Evolutionary conservation across 2,329 filamentous ascomycete genomes (phyloP), one percentile per base, ranked within the genome.

Genomic region (Alternaria triticina): DNA sequence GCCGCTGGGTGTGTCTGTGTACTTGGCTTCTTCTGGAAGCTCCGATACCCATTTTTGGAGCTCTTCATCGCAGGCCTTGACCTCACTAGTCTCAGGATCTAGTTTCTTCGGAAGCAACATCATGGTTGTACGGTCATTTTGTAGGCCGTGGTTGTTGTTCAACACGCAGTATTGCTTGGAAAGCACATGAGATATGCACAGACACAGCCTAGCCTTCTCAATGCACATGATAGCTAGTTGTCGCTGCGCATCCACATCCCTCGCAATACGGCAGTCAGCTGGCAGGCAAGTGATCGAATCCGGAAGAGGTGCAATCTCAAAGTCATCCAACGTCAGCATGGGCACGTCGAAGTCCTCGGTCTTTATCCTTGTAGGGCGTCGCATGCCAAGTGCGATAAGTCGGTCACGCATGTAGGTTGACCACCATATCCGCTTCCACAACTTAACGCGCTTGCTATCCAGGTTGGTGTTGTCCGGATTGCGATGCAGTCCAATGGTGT

Each of bases 341-440:
- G 94, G 93, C 28, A 97, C 94, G 75, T 97, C 93, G 76, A 93
- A 97, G 78, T 97, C 94, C 73, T 96, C 92, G 64, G 94, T 90
- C 84, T 96, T 96, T 80, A 97, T 96, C 57, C 94, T 87, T 43
- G 94, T 97, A 5, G 94, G 94, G 57, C 95, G 89, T 60, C 95
- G 89, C 94, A 97, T 97, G 59, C 95, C 95, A 12, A 98, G 84
- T 2, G 95, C 95, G 67, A 97, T 94, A 45, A 97, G 86, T 52
- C 94, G 91, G 80, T 98, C 95, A 58, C 94, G 90, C 89, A 97
- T 97, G 76, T 97, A 97, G 67, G 93, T 96, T 30, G 92, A 97
- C 95, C 95, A 98, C 95, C 95, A 98, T 70, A 97, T 96, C 57
- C 94, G 87, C 82, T 97, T 97, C 92, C 94, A 97, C 54, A 97